Percentiles rank a stretch among this genome's conserved stretches.
phyloP scores from a whole-genome alignment of 176 grass and related monocot genomes.

The Phoenix dactylifera region DNA sequence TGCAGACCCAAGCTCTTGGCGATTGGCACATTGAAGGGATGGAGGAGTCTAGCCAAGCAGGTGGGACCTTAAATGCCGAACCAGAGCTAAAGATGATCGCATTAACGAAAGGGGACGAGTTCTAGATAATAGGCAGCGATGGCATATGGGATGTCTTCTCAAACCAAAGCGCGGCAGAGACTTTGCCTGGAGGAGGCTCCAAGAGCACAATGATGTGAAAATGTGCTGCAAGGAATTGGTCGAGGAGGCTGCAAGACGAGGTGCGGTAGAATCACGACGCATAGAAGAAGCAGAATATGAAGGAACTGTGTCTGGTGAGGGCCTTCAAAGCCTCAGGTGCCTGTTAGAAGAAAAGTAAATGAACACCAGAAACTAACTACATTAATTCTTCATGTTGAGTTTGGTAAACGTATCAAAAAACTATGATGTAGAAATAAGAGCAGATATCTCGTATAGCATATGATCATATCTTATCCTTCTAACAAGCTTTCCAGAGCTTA shows the following conservation, averaged over 20 bases:
- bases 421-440: no score
- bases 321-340: constrained; percentile 45
- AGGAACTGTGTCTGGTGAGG: constrained; percentile 62
- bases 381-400: no score
- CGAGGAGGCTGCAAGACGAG: constrained; percentile 48
- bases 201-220: constrained; percentile 66
- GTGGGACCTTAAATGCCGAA: constrained; percentile 58
- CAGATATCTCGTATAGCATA: no score
- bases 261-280: constrained; percentile 10
- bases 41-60: constrained; percentile 24
- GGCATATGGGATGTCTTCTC: constrained; percentile 85
- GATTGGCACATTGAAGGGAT: constrained; percentile 84
- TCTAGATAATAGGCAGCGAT: constrained; percentile 78
- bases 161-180: constrained; percentile 68
- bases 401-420: no score
- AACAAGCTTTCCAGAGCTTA: no score
- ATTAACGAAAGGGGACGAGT: constrained; percentile 17
- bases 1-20: constrained; percentile 51
- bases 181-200: constrained; percentile 42
- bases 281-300: constrained; percentile 11
- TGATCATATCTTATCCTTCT: no score
- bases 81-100: constrained; percentile 4
- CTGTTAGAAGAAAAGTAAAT: constrained; percentile 37
- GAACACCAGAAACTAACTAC: no score
- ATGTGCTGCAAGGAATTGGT: constrained; percentile 67